Base-by-base conservation (phyloP, 345 rosid species). In the Lagerstroemia speciosa region DNA sequence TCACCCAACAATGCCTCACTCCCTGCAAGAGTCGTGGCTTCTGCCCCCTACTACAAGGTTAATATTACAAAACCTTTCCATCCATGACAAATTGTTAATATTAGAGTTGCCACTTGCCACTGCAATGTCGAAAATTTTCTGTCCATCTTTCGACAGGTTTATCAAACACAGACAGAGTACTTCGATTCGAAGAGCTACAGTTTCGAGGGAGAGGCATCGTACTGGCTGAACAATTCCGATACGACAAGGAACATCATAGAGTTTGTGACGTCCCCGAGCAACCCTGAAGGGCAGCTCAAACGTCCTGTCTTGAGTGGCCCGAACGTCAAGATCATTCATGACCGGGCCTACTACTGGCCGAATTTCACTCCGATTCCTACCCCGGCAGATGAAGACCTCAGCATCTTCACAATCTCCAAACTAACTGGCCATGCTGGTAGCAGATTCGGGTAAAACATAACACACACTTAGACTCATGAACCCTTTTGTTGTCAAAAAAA, bases 351-450 rank as follows among this genome's bases (percentile, higher is more conserved):
- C 61, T 91, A 82, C 36, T 89, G 96, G 96, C 96, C 96, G 8
- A 83, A 85, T 74, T 91, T 76, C 67, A 76, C 97, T 0, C 79
- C 90, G 8, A 87, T 89, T 66, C 79, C 93, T 30, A 73, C 78
- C 33, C 82, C 84, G 0, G 79, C 78, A 1, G 82, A 85, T 53
- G 84, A 69, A 58, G 84, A 89, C 58, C 40, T 89, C 50, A 76
- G 78, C 81, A 15, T 85, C 26, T 91, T 91, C 70, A 77, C 91
- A 30, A 81, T 89, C 22, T 87, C 96, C 9, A 91, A 89, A 81
- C 77, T 83, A 55, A 91, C 94, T 20, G 97, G 97, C 48, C 94
- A 89, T 77, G 96, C 91, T 4, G 93, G 96, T 46, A 80, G 84
- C 2, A 72, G 93, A 82, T 87, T 89, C 30, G 92, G 92, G 92